Percentiles rank a stretch among this genome's conserved stretches.
Conservation (phyloP, 2,329 filamentous ascomycete species). For the Lachnellula cervina region DNA sequence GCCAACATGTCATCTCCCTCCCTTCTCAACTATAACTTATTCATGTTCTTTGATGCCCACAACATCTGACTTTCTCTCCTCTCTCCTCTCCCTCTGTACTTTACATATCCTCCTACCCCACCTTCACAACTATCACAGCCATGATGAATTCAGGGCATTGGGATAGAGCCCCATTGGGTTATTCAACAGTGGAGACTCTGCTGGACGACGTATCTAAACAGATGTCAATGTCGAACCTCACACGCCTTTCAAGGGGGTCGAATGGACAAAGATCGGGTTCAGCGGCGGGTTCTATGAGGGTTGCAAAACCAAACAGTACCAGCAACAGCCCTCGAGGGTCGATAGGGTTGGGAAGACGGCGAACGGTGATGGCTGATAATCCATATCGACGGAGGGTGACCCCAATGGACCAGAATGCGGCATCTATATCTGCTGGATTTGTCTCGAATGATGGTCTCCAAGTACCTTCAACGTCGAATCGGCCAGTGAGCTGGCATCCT, state of each 20-base stretch:
- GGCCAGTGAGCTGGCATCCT: constrained; percentile 75
- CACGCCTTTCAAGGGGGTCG: constrained; percentile 45
- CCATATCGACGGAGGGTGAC: constrained; percentile 24
- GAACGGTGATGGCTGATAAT: constrained; percentile 50
- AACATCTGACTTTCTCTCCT: no score
- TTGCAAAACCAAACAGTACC: constrained; percentile 61
- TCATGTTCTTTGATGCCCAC: constrained; percentile 14
- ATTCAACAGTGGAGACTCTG: constrained; percentile 39
- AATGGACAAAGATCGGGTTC: constrained; percentile 42
- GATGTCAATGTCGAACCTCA: constrained; percentile 42
- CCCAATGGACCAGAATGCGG: constrained; percentile 36
- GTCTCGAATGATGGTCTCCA: constrained; percentile 33
- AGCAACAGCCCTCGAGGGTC: constrained; percentile 62
- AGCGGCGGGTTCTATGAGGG: constrained; percentile 47
- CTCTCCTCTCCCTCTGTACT: constrained; percentile 2
- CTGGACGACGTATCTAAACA: constrained; percentile 50
- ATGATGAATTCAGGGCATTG: constrained; percentile 27
- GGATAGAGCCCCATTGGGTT: constrained; percentile 25
- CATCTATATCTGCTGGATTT: constrained; percentile 43
- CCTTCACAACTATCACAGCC: constrained; percentile 2
- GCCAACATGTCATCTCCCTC: constrained; percentile 16
- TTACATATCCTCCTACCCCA: not conserved
- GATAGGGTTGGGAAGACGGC: constrained; percentile 46
- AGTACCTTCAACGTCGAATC: constrained; percentile 34
- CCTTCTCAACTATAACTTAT: constrained; percentile 16